phyloP scores from a whole-genome alignment of 2,329 filamentous ascomycete species.

The Fusarium newnesense region DNA sequence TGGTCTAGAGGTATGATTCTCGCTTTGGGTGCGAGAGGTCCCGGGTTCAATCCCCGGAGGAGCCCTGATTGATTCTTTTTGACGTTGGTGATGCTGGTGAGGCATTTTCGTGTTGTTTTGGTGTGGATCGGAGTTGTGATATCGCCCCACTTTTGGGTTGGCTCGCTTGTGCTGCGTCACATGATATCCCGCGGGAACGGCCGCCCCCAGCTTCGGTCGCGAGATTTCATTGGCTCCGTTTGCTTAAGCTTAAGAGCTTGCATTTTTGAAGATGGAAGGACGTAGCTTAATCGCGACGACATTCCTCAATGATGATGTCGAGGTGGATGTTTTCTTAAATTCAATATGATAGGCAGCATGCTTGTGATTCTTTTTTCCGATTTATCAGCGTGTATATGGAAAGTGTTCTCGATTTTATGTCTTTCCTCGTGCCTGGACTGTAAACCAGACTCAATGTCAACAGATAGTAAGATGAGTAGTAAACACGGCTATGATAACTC shows the following conservation, averaged over 20 bases:
- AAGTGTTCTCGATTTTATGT: fast-evolving
- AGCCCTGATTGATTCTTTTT: fast-evolving
- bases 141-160: not conserved
- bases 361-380: fast-evolving
- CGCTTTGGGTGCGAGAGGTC: conserved; percentile 53
- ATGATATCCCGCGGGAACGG: not conserved
- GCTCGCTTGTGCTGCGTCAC: fast-evolving
- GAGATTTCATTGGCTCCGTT: fast-evolving
- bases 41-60: conserved; percentile 57
- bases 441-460: not conserved
- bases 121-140: not conserved
- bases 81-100: not conserved
- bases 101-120: not conserved
- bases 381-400: fast-evolving
- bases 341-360: fast-evolving
- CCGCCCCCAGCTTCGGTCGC: fast-evolving
- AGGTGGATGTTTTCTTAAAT: fast-evolving
- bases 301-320: not conserved
- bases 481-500: fast-evolving
- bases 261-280: not conserved
- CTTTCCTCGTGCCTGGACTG: not conserved
- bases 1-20: conserved; percentile 36
- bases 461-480: fast-evolving
- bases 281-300: not conserved
- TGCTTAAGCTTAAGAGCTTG: not conserved